These are phyloP conservation scores for Brassica rapa DNA, from an alignment of 345 rosid genomes.

Conservation along the genomic window DNA sequence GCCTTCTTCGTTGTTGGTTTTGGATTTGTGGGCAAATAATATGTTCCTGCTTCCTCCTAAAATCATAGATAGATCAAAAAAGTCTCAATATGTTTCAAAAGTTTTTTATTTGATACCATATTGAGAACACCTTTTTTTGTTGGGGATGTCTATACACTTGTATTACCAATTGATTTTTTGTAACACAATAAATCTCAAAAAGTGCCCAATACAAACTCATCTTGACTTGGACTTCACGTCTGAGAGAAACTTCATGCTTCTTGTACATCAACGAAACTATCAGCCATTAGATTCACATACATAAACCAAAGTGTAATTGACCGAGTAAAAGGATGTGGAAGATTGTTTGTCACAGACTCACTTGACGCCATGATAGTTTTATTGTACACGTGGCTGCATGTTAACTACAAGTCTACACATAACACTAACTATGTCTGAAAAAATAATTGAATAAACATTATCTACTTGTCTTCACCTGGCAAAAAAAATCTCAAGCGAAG, in stretches of 20 bases:
- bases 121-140: background rate
- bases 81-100: conserved; percentile 25
- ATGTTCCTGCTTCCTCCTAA: conserved; percentile 42
- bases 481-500: background rate
- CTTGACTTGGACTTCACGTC: background rate
- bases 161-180: conserved; percentile 5
- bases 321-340: background rate
- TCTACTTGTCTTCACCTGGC: background rate
- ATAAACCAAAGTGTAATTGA: conserved; percentile 8
- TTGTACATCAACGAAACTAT: no score
- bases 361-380: background rate
- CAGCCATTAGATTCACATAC: no score
- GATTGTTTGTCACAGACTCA: background rate
- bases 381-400: conserved; percentile 21
- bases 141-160: background rate
- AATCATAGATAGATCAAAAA: conserved; percentile 6
- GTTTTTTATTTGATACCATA: conserved; percentile 2
- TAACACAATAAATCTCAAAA: background rate
- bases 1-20: conserved; percentile 80
- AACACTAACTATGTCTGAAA: conserved; percentile 9
- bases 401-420: conserved; percentile 15
- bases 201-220: no score
- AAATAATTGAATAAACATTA: background rate
- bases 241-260: no score
- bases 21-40: conserved; percentile 69